Conservation (phyloP, 768 basidiomycete genomes). For the Boletellus ananas region DNA sequence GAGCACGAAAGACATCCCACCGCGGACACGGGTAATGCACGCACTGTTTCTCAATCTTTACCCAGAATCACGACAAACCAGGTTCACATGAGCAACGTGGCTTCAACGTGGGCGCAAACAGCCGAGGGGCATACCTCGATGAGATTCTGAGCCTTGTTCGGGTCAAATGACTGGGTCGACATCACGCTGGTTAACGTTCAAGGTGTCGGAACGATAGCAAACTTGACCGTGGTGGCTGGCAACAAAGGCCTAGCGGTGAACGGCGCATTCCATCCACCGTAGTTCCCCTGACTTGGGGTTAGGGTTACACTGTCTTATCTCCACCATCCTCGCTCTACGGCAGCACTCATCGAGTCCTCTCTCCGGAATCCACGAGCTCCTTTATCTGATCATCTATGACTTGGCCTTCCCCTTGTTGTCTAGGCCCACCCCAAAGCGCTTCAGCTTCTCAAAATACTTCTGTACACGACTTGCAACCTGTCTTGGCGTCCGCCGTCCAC, state of each 20-base stretch:
- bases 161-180: slow-evolving; percentile 64
- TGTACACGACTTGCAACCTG: slow-evolving; percentile 90
- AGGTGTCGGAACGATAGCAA: background rate
- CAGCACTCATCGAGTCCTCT: background rate
- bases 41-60: slow-evolving; percentile 94
- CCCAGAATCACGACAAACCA: slow-evolving; percentile 2
- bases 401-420: slow-evolving; percentile 26
- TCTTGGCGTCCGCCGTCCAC: slow-evolving; percentile 67
- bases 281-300: slow-evolving; percentile 16
- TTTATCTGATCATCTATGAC: slow-evolving; percentile 7
- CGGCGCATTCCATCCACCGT: background rate
- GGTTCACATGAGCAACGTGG: slow-evolving; percentile 19
- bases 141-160: slow-evolving; percentile 89
- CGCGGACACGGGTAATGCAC: slow-evolving; percentile 26
- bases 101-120: slow-evolving; percentile 6
- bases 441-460: slow-evolving; percentile 84
- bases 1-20: slow-evolving; percentile 5
- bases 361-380: too few species aligned
- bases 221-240: too few species aligned
- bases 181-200: slow-evolving; percentile 34
- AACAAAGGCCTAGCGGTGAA: too few species aligned
- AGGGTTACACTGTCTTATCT: slow-evolving; percentile 8
- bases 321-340: background rate
- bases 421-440: slow-evolving; percentile 60
- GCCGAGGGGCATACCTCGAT: slow-evolving; percentile 58